Evolutionary conservation across 768 basidiomycete species (phyloP).

Genomic region (Trametes cubensis): DNA sequence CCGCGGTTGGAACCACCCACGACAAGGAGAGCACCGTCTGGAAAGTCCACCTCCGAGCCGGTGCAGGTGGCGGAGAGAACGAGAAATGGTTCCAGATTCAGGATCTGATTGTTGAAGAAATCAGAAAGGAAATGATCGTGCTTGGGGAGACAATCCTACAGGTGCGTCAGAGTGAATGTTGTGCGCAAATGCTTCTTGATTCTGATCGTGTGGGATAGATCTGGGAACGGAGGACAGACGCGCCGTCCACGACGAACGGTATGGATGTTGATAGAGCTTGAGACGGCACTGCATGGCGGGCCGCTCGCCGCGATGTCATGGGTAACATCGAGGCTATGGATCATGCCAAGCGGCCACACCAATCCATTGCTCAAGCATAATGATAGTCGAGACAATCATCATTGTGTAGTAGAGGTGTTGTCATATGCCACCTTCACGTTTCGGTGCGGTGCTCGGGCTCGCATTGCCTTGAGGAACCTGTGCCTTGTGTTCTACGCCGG

Average conservation of each 20-base stretch:
- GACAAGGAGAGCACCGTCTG: conserved; percentile 91
- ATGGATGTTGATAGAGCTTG: conserved; percentile 39
- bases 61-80: conserved; percentile 72
- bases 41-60: conserved; percentile 86
- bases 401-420: background rate
- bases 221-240: conserved; percentile 34
- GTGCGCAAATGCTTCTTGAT: too few relatives aligned
- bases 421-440: background rate
- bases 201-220: conserved; percentile 23
- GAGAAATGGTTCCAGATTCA: conserved; percentile 98
- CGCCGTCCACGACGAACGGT: conserved; percentile 14
- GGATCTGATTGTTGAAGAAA: conserved; percentile 94
- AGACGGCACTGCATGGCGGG: background rate
- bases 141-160: conserved; percentile 96
- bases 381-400: background rate
- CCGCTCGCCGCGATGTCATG: background rate
- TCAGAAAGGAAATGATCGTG: conserved; percentile 97
- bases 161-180: conserved; percentile 43
- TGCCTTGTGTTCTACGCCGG: background rate
- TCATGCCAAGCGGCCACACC: too few relatives aligned
- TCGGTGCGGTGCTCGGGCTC: background rate
- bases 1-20: conserved; percentile 92
- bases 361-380: too few relatives aligned
- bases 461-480: background rate
- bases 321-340: background rate